Conservation (phyloP, 129 eudicot species). For the Helichrysum umbraculigerum region DNA sequence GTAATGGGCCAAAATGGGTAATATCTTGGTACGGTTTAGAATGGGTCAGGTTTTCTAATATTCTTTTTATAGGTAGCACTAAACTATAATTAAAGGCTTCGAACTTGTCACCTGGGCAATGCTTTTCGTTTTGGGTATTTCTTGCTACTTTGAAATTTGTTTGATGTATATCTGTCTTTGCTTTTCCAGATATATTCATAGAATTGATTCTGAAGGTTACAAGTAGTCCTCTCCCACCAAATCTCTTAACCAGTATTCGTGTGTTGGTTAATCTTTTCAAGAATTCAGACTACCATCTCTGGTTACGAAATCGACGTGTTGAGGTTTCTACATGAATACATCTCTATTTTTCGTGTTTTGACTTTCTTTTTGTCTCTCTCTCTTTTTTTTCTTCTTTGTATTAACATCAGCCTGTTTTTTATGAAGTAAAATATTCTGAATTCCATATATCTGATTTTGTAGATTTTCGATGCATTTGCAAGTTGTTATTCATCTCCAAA, state of each 20-base stretch:
- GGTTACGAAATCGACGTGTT: slow-evolving; percentile 75
- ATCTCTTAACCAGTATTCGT: slow-evolving; percentile 81
- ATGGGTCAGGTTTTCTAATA: no score
- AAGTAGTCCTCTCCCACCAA: slow-evolving; percentile 61
- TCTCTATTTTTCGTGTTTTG: not conserved
- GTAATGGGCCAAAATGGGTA: no score
- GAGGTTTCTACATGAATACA: slow-evolving; percentile 53
- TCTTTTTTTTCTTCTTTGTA: not conserved
- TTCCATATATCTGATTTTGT: slow-evolving; percentile 36
- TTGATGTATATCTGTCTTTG: slow-evolving; percentile 19
- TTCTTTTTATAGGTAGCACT: not conserved
- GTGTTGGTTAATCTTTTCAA: slow-evolving; percentile 82
- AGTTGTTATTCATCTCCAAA: slow-evolving; percentile 71
- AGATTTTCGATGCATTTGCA: slow-evolving; percentile 90
- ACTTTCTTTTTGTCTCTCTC: not conserved
- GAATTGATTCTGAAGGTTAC: slow-evolving; percentile 77
- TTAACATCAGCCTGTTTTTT: slow-evolving; percentile 4
- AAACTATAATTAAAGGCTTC: not conserved
- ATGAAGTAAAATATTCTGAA: not conserved
- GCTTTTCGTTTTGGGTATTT: not conserved
- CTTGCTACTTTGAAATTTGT: not conserved
- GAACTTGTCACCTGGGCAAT: not conserved
- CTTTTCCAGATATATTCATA: slow-evolving; percentile 56
- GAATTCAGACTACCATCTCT: slow-evolving; percentile 56
- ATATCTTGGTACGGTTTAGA: no score